phyloP scores from a whole-genome alignment of 768 basidiomycete species.

The Podaxis sp. region DNA sequence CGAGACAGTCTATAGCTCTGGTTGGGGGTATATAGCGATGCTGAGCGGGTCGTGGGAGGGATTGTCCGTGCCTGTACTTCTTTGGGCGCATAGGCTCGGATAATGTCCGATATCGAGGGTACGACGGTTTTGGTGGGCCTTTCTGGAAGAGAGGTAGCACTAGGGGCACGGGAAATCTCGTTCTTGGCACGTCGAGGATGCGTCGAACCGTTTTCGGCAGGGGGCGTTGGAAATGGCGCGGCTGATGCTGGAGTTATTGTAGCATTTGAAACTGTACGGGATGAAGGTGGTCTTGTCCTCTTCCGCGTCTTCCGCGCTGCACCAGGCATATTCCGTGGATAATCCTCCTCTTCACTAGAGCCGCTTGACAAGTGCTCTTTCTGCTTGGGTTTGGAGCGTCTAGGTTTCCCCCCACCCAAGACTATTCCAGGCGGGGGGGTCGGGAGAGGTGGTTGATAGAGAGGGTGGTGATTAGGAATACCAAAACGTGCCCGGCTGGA shows the following conservation, averaged over 20 bases:
- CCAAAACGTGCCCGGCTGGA: conserved; percentile 54
- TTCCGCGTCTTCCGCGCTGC: conserved; percentile 35
- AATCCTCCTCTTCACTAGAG: conserved; percentile 60
- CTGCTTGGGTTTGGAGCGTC: conserved; percentile 31
- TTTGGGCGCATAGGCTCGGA: conserved; percentile 73
- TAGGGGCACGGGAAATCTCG: conserved; percentile 7
- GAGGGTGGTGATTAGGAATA: conserved; percentile 65
- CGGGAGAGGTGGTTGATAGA: conserved; percentile 82
- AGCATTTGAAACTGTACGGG: conserved; percentile 26
- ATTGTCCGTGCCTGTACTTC: conserved; percentile 50
- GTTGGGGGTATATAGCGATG: conserved; percentile 49
- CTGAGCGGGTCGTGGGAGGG: conserved; percentile 42
- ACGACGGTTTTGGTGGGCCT: conserved; percentile 44
- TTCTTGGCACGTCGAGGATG: conserved; percentile 5
- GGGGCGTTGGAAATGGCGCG: conserved; percentile 15
- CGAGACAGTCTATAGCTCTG: conserved; percentile 45
- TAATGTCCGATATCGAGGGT: conserved; percentile 88
- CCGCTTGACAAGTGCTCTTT: conserved; percentile 34
- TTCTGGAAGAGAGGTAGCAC: conserved; percentile 9
- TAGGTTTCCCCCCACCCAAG: conserved; percentile 52
- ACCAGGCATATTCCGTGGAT: conserved; percentile 25
- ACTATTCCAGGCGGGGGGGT: conserved; percentile 79
- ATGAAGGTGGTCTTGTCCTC: conserved; percentile 28
- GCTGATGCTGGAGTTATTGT: conserved; percentile 14
- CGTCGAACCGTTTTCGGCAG: conserved; percentile 19